These are phyloP conservation scores for Myxozyma vanderwaltii DNA, from an alignment of 805 yeast genomes.

Conservation along the genomic window DNA sequence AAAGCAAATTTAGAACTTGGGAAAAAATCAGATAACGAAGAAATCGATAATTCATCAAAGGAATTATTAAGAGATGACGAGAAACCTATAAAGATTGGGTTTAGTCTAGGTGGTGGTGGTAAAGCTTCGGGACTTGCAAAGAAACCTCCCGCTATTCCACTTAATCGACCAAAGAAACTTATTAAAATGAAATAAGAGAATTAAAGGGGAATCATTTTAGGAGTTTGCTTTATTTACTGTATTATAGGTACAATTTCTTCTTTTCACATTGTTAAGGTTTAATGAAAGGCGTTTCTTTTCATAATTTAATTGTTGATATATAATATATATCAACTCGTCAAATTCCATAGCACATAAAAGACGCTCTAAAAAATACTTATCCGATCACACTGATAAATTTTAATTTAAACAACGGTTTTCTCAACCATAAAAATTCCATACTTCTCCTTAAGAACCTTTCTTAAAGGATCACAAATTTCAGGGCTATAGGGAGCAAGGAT, in stretches of 20 bases:
- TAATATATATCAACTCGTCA: background rate
- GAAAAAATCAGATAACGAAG: constrained; percentile 5
- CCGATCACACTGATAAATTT: too few relatives aligned
- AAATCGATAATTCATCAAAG: background rate
- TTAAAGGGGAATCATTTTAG: too few relatives aligned
- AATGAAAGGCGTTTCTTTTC: background rate
- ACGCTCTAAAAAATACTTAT: too few relatives aligned
- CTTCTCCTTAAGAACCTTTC: constrained; percentile 86
- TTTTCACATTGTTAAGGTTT: background rate
- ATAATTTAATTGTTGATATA: background rate
- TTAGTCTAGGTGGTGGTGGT: constrained; percentile 14
- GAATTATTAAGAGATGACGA: constrained; percentile 20
- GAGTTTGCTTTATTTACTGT: background rate
- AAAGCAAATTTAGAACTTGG: constrained; percentile 43
- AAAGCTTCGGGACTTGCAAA: constrained; percentile 10
- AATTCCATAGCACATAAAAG: too few relatives aligned
- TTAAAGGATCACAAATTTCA: constrained; percentile 85
- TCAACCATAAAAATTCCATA: constrained; percentile 86
- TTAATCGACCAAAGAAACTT: constrained; percentile 17
- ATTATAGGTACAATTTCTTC: background rate
- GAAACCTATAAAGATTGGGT: constrained; percentile 25
- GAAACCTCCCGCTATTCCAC: constrained; percentile 8
- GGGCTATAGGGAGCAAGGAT: constrained; percentile 90
- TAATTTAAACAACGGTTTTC: constrained; percentile 65
- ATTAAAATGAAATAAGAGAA: constrained; percentile 8